Evolutionary conservation across 352 stramenopile species (phyloP), one percentile per base, ranked within the genome.

Genomic region (Saprolegnia parasitica): DNA sequence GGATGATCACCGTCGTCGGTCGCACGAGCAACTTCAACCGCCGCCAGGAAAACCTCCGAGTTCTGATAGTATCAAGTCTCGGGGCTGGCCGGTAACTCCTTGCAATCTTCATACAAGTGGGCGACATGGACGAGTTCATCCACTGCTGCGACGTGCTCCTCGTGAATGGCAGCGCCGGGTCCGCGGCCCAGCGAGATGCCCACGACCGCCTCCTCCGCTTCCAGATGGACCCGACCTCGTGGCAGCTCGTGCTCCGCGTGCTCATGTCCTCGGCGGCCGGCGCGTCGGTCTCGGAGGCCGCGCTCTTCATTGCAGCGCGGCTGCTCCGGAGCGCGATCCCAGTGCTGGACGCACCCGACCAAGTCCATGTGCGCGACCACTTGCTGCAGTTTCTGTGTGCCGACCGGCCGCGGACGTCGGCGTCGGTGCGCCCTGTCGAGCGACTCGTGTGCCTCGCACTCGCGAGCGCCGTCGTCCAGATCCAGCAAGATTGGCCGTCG

Each of bases 141-240:
- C 63, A 57, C 13, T 70, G 63, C 63, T 70, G 63, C 63, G 42
- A 70, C 24, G 63, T 70, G 8, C 55, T 70, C 46, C 63, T 70
- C n/a, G 63, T 70, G 39, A 26, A 70, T 20, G 63, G 50, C n/a
- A 70, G 63, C 21, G 63, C 63, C 3, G 63, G 63, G 4, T 70
- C 63, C 5, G 37, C 47, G 26, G 63, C 21, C 18, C 63, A 70
- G 26, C 54, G 55, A 45, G 32, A 26, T 18, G 63, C 63, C 5
- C 63, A 70, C 21, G 47, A 70, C 23, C 32, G 39, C 13, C 49
- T 70, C 5, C 63, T 70, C 8, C 39, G 54, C 23, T 70, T 70
- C 49, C 63, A 70, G 46, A 45, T 62, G 23, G 20, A 61, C n/a
- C 63, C 63, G 16, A 62, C 32, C 4, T 6, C 63, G n/a, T 70